These are phyloP conservation scores for Kuraishia molischiana DNA, from an alignment of 805 yeast genomes.

Conservation along the genomic window DNA sequence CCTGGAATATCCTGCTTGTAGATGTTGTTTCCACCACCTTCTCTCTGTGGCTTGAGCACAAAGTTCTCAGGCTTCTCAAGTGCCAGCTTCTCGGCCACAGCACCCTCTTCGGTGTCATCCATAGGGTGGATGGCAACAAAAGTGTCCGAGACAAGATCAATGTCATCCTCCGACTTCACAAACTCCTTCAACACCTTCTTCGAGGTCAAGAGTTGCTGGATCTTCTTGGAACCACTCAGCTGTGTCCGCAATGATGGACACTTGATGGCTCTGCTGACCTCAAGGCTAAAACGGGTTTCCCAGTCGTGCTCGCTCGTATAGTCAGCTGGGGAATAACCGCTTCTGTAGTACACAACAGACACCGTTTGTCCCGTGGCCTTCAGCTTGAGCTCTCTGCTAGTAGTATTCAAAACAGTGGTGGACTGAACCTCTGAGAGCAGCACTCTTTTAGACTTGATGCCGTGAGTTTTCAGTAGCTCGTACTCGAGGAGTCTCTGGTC, in stretches of 20 bases:
- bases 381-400: slow-evolving; percentile 38
- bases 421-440: slow-evolving; percentile 49
- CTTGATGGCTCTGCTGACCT: slow-evolving; percentile 71
- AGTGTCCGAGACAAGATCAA: slow-evolving; percentile 35
- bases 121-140: slow-evolving; percentile 86
- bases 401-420: slow-evolving; percentile 25
- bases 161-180: slow-evolving; percentile 23
- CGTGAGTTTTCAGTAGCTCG: slow-evolving; percentile 43
- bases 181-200: slow-evolving; percentile 36
- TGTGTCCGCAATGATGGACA: slow-evolving; percentile 89
- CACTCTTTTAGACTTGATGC: slow-evolving; percentile 54
- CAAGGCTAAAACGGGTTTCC: slow-evolving; percentile 68
- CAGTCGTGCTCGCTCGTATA: slow-evolving; percentile 60
- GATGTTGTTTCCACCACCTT: slow-evolving; percentile 96
- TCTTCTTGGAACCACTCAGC: slow-evolving; percentile 85
- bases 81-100: slow-evolving; percentile 55
- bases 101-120: slow-evolving; percentile 60
- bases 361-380: slow-evolving; percentile 56
- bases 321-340: slow-evolving; percentile 84
- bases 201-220: slow-evolving; percentile 80
- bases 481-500: slow-evolving; percentile 87
- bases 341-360: slow-evolving; percentile 81
- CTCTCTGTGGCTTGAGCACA: slow-evolving; percentile 95
- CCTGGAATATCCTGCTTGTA: slow-evolving; percentile 79
- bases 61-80: slow-evolving; percentile 55